Conservation (phyloP, 2,329 filamentous ascomycete species). For the Arthrobotrys entomopaga region DNA sequence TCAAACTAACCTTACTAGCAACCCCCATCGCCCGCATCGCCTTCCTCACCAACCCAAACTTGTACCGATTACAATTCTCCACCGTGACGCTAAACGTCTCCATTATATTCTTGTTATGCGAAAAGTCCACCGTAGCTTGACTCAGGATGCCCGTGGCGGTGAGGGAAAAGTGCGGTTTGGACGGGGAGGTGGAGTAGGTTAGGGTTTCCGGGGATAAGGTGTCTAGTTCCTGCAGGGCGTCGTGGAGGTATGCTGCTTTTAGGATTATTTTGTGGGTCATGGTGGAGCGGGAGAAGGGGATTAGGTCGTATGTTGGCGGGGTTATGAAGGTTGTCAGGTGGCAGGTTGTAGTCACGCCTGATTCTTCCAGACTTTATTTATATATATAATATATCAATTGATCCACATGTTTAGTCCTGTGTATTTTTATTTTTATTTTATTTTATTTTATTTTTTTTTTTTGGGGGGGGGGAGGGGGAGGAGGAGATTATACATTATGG, state of each 20-base stretch:
- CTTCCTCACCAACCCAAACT: conserved; percentile 84
- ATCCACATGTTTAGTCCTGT: no score
- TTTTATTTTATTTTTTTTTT: neutral
- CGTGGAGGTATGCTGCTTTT: conserved; percentile 66
- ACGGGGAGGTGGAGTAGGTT: conserved; percentile 72
- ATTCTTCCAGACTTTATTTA: conserved; percentile 73
- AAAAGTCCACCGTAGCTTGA: conserved; percentile 74
- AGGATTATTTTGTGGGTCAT: conserved; percentile 95
- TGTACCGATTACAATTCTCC: conserved; percentile 77
- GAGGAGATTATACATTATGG: no score
- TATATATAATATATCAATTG: neutral
- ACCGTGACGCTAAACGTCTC: conserved; percentile 75
- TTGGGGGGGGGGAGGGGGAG: neutral
- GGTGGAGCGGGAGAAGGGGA: conserved; percentile 84
- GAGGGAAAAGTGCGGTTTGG: conserved; percentile 77
- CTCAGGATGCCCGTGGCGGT: conserved; percentile 72
- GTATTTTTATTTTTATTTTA: no score
- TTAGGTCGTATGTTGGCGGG: conserved; percentile 77
- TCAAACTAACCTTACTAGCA: conserved; percentile 89
- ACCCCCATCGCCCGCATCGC: conserved; percentile 92
- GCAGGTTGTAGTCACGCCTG: conserved; percentile 86
- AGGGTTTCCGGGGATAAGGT: conserved; percentile 77
- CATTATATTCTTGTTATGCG: conserved; percentile 73
- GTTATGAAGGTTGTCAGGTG: conserved; percentile 84
- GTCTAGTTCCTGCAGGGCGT: conserved; percentile 67